Percentiles rank a stretch among this genome's conserved stretches.
phyloP scores from a whole-genome alignment of 1,284 basidiomycete species.

The Cerrena zonata region DNA sequence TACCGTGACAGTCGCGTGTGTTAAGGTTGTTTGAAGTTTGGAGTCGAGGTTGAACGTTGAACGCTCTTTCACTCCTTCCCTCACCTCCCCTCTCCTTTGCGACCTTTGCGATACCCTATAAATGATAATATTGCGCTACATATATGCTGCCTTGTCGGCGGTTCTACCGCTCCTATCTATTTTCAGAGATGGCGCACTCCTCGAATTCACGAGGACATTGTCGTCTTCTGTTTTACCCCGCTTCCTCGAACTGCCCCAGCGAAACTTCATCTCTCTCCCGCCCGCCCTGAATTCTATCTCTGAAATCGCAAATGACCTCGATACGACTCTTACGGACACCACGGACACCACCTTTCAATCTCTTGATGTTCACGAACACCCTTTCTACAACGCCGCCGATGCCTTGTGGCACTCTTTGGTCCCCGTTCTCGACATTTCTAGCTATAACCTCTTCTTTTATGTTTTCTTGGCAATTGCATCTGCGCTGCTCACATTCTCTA shows the following conservation, averaged over 20 bases:
- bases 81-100: constrained; percentile 1
- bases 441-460: background rate
- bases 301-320: constrained; percentile 1
- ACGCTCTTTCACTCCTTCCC: constrained; percentile 4
- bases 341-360: background rate
- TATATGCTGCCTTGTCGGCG: constrained; percentile 7
- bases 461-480: background rate
- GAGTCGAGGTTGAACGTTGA: no score
- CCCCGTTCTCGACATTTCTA: background rate
- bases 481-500: background rate
- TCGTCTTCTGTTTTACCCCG: background rate
- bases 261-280: background rate
- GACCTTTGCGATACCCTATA: constrained; percentile 8
- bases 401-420: constrained; percentile 1
- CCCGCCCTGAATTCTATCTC: background rate
- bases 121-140: constrained; percentile 4
- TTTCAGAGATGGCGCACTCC: background rate
- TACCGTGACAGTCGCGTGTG: background rate
- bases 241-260: constrained; percentile 3
- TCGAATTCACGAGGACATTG: constrained; percentile 1
- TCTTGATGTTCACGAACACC: constrained; percentile 1
- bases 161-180: constrained; percentile 7
- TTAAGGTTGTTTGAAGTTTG: constrained; percentile 10
- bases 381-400: background rate
- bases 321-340: background rate